These are phyloP conservation scores for Phytophthora quininea DNA, from an alignment of 352 stramenopile genomes.

Conservation along the genomic window DNA sequence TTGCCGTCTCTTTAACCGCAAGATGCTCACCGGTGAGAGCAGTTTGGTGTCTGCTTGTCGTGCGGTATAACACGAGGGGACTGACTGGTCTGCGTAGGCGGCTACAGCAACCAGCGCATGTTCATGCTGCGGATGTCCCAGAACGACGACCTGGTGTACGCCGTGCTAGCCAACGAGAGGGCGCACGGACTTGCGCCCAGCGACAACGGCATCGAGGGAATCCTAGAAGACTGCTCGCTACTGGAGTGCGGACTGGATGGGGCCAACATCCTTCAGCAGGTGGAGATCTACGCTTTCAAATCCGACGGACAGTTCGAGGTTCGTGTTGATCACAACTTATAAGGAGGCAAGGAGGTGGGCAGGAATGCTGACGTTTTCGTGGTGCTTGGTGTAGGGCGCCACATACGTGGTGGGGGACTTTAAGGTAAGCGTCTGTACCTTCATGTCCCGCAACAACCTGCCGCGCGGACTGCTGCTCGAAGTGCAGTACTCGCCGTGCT, in stretches of 20 bases:
- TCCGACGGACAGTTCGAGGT: slow-evolving; percentile 87
- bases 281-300: slow-evolving; percentile 91
- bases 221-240: slow-evolving; percentile 78
- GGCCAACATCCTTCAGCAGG: slow-evolving; percentile 86
- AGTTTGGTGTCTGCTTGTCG: slow-evolving; percentile 1
- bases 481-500: slow-evolving; percentile 86
- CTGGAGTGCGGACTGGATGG: slow-evolving; percentile 86
- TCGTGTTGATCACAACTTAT: slow-evolving; percentile 10
- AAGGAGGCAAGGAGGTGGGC: neutral
- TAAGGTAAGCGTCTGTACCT: slow-evolving; percentile 84
- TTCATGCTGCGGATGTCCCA: slow-evolving; percentile 91
- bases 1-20: slow-evolving; percentile 88
- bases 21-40: slow-evolving; percentile 66
- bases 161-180: slow-evolving; percentile 83
- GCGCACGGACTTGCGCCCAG: slow-evolving; percentile 55
- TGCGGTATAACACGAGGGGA: neutral
- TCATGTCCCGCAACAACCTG: slow-evolving; percentile 87
- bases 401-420: slow-evolving; percentile 88
- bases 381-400: slow-evolving; percentile 47
- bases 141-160: slow-evolving; percentile 87
- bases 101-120: slow-evolving; percentile 89
- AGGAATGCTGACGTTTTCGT: slow-evolving; percentile 8
- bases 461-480: slow-evolving; percentile 82
- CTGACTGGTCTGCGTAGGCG: slow-evolving; percentile 42
- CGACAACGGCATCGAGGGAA: slow-evolving; percentile 78